Conservation (phyloP, 352 stramenopile genomes). For the Saprolegnia diclina region DNA sequence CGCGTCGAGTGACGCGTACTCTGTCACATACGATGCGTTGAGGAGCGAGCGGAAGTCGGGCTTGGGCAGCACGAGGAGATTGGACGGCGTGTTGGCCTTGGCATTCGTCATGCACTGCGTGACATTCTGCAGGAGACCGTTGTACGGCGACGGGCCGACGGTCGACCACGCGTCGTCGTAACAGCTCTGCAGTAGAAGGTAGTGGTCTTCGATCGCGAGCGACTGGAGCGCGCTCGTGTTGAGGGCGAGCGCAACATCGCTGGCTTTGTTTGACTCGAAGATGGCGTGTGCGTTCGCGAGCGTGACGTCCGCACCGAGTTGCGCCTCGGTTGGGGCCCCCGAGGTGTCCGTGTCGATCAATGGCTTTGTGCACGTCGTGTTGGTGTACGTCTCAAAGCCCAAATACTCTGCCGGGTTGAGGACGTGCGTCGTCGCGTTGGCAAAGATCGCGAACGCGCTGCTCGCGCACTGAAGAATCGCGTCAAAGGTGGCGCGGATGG, state of each 20-base stretch:
- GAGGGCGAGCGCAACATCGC: neutral
- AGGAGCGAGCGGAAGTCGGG: constrained; percentile 10
- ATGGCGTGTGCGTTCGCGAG: neutral
- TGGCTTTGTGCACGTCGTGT: neutral
- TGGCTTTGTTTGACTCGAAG: neutral
- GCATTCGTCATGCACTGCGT: neutral
- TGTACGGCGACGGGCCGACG: neutral
- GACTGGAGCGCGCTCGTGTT: constrained; percentile 2
- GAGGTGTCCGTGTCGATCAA: neutral
- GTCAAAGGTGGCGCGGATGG: constrained; percentile 19
- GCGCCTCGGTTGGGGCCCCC: neutral
- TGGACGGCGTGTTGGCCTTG: neutral
- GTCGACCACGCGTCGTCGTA: constrained; percentile 6
- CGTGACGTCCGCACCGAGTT: neutral
- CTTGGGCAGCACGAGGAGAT: neutral
- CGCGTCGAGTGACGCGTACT: neutral
- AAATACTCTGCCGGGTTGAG: constrained; percentile 4
- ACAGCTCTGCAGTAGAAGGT: constrained; percentile 1
- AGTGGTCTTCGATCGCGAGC: constrained; percentile 17
- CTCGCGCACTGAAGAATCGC: constrained; percentile 5
- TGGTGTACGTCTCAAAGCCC: constrained; percentile 18
- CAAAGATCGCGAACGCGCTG: neutral
- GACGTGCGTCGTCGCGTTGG: neutral
- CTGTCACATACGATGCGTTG: neutral
- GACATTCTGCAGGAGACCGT: neutral